Evolutionary conservation across 371 early-diverging fungal genomes (phyloP), one percentile per base, ranked within the genome.

Genomic region (Zychaea mexicana): DNA sequence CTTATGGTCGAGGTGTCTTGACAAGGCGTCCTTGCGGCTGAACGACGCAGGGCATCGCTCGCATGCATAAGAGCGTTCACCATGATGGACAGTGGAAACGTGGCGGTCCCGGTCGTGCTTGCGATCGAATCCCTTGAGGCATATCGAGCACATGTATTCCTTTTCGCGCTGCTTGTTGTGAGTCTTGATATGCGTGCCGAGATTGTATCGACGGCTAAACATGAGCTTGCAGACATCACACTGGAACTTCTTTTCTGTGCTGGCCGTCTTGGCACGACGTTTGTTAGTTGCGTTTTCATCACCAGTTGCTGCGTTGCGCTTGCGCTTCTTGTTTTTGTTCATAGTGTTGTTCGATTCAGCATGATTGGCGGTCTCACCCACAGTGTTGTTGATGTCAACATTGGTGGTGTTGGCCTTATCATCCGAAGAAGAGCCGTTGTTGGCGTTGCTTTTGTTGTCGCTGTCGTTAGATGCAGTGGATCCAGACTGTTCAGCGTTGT

Each of bases 101-200:
- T 95, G 94, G 24, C 96, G 80, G 59, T 89, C 85, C 33, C 93
- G 75, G 70, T 95, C 90, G 53, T 90, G 86, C 58, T 84, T 85
- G 49, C 92, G 83, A 22, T 85, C 84, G 71, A 90, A 91, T 17
- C 79, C 55, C 61, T 85, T 85, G 45, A 45, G 64, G 61, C 91
- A 91, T 2, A 78, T 62, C 2, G 67, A 61, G 68, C 93, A 93
- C 15, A 58, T 42, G 74, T 78, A 91, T 30, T 80, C 85, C 60
- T 87, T 88, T 10, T 74, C 73, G 31, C 92, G 85, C 36, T 76
- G 67, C 32, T 86, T 82, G 65, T 89, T 81, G 66, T 93, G 94
- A 10, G 89, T 91, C 66, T 82, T 82, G 58, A 85, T 72, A 68
- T 93, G 94, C 0, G 89, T 85, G 64, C 86, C 83, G 42, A 93